Conservation (phyloP, 2,329 filamentous ascomycete species). For the Purpureocillium lavendulum region DNA sequence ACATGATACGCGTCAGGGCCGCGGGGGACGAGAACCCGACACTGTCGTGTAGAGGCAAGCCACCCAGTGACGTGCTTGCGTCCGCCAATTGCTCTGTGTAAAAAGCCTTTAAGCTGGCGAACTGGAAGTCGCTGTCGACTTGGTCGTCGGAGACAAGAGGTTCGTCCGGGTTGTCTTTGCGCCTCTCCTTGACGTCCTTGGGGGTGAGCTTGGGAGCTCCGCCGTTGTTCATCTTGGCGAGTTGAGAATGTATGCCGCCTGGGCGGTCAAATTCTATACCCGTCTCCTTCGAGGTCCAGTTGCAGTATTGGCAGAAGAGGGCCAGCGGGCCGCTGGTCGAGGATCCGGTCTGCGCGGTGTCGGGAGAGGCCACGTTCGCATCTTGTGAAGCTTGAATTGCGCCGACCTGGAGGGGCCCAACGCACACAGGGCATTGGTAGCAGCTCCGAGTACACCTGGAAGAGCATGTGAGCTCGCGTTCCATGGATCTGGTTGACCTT, state of each 20-base stretch:
- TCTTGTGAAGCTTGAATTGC: conserved; percentile 53
- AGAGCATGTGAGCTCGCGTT: conserved; percentile 8
- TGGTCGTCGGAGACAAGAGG: conserved; percentile 31
- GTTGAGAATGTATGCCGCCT: conserved; percentile 75
- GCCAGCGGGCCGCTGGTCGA: conserved; percentile 45
- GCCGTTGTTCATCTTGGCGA: conserved; percentile 61
- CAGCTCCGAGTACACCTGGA: conserved; percentile 83
- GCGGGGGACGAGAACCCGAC: conserved; percentile 65
- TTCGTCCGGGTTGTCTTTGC: conserved; percentile 34
- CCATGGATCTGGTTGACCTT: background rate
- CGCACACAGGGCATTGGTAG: conserved; percentile 88
- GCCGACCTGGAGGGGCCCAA: conserved; percentile 68
- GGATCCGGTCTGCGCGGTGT: conserved; percentile 4
- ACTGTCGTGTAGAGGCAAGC: conserved; percentile 29
- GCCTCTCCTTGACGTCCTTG: conserved; percentile 43
- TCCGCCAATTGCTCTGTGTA: conserved; percentile 73
- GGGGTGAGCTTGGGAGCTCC: conserved; percentile 41
- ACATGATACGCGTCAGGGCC: conserved; percentile 83
- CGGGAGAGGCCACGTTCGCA: conserved; percentile 20
- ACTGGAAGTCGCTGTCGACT: conserved; percentile 60
- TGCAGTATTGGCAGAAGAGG: conserved; percentile 81
- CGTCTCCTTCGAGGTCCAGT: conserved; percentile 86
- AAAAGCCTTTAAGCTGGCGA: conserved; percentile 67
- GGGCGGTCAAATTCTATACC: conserved; percentile 85
- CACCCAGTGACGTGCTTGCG: conserved; percentile 41